Base-by-base conservation (phyloP, 2,329 filamentous ascomycete genomes). In the Microcyclospora pomicola region DNA sequence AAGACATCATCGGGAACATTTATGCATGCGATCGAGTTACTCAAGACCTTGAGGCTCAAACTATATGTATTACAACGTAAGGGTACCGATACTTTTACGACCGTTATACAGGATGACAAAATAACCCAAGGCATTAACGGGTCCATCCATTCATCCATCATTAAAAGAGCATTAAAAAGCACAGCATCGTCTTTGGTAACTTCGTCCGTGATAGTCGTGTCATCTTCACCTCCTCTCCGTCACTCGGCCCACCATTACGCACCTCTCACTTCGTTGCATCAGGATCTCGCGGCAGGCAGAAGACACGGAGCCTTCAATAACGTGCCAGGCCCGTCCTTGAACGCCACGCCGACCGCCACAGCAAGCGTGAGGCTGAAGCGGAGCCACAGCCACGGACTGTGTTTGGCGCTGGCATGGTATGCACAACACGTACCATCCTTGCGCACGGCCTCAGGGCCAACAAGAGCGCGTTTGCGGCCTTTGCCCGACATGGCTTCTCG, bases 281-380 rank as follows among this genome's bases (percentile, higher is more conserved):
- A 24, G 4, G 19, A 24, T 7, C 19, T 24, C 19, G 19, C 19
- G 5, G 19, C 19, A 24, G 19, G 19, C 19, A 24, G 19, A 7
- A 24, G 19, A 24, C 19, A 24, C 19, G 19, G 19, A 24, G 30
- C 30, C 14, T 34, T 42, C 33, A 67, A 39, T 43, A 67, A 51
- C 36, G 51, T 56, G 12, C 52, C 63, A 12, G 66, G 66, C 2
- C 66, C 66, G 37, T 67, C 55, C 35, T 58, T 61, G 32, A 69
- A 56, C 6, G 66, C 66, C 2, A 65, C 55, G n/a, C 65, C 65
- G 32, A 69, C 57, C 10, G 66, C 66, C 41, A 68, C 55, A 31
- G 65, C 60, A 32, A 69, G 53, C 11, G 64, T 64, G 35, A 68
- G 49, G 9, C 61, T 65, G 45, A 69, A 68, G 42, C 63, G 65